Evolutionary conservation across 306 rosid genomes (phyloP).

Genomic region (Cucurbita pepo): DNA sequence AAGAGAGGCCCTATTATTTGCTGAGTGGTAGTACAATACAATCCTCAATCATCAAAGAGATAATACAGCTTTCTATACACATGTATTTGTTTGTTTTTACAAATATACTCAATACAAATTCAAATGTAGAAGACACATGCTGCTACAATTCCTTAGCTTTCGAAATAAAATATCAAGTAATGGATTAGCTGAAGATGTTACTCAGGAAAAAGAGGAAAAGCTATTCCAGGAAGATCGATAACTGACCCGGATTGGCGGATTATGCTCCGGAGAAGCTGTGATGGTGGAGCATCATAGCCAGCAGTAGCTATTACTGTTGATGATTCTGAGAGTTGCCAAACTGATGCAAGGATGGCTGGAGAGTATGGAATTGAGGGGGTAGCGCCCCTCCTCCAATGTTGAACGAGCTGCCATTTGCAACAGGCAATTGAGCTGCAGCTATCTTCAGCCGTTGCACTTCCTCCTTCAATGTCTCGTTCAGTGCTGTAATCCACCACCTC

Average conservation of each 20-base stretch:
- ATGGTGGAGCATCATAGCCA: constrained; percentile 27
- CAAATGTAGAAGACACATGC: neutral
- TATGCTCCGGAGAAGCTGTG: constrained; percentile 43
- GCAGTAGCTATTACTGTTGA: constrained; percentile 37
- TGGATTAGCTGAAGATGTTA: neutral
- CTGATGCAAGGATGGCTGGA: constrained; percentile 33
- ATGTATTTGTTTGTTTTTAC: neutral
- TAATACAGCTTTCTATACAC: neutral
- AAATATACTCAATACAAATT: neutral
- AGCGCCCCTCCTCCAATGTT: constrained; percentile 25
- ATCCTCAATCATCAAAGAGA: neutral
- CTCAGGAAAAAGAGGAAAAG: neutral
- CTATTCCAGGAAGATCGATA: constrained; percentile 16
- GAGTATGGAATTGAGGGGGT: constrained; percentile 41
- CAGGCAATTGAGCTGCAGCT: constrained; percentile 27
- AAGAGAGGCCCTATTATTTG: neutral
- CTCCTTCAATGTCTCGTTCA: constrained; percentile 63
- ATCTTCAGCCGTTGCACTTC: constrained; percentile 88
- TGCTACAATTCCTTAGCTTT: neutral
- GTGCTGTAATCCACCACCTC: constrained; percentile 27
- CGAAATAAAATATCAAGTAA: neutral
- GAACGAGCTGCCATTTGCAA: constrained; percentile 36
- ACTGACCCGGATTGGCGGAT: constrained; percentile 13
- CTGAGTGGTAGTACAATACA: neutral
- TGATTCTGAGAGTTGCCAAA: constrained; percentile 26